Conservation (phyloP, 306 rosid genomes). For the Rubus idaeus region DNA sequence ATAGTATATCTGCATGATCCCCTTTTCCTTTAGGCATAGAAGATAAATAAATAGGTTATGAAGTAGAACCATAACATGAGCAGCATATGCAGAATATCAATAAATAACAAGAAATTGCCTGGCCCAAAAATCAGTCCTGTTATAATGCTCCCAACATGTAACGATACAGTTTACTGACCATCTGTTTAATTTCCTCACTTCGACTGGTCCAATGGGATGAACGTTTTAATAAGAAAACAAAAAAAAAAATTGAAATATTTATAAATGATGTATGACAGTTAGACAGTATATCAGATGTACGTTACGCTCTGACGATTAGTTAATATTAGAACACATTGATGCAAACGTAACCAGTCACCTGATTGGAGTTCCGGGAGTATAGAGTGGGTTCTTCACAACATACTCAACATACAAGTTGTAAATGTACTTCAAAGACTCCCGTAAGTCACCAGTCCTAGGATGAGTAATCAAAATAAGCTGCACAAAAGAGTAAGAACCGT, state of each 20-base stretch:
- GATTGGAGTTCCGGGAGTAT: constrained; percentile 75
- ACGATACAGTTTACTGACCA: background rate
- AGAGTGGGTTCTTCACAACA: constrained; percentile 89
- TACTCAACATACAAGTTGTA: constrained; percentile 94
- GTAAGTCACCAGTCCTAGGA: constrained; percentile 87
- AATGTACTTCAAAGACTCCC: constrained; percentile 81
- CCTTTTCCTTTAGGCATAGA: background rate
- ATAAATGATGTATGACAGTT: background rate
- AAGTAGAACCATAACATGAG: background rate
- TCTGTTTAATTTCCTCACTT: background rate
- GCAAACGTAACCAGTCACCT: constrained; percentile 41
- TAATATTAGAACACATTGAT: background rate
- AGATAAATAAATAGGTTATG: background rate
- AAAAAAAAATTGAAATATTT: no score
- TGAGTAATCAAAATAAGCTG: constrained; percentile 93
- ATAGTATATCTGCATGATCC: background rate
- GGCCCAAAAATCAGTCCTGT: background rate
- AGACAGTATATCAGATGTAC: background rate
- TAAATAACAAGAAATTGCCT: background rate
- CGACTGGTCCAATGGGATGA: background rate
- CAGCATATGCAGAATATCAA: background rate
- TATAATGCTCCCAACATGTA: background rate
- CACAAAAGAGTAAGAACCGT: background rate
- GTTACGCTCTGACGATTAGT: background rate
- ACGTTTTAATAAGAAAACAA: background rate